Conservation (phyloP, 2,329 filamentous ascomycete species). For the Neospermospora avenae region DNA sequence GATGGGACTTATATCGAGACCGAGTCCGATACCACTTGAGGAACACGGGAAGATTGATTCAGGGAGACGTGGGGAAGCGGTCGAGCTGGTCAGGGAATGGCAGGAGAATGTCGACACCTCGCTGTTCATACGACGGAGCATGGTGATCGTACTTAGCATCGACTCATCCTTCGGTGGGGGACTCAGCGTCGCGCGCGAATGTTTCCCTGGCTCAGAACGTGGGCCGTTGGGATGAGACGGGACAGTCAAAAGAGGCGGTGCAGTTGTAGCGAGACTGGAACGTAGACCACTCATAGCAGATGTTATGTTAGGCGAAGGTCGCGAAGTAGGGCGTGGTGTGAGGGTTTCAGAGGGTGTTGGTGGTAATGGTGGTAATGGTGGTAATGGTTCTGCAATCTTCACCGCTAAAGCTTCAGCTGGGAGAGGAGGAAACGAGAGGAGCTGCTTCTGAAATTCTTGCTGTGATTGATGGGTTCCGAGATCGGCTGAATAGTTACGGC, state of each 20-base stretch:
- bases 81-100: not conserved
- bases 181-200: not conserved
- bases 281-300: conserved; percentile 12
- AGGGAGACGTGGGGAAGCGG: not conserved
- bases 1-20: not conserved
- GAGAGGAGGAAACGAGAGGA: conserved; percentile 15
- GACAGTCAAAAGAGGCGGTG: conserved; percentile 23
- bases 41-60: not conserved
- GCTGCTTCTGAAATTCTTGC: conserved; percentile 1
- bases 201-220: conserved; percentile 12
- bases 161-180: conserved; percentile 8
- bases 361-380: too few relatives aligned
- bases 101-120: conserved; percentile 17
- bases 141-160: conserved; percentile 12
- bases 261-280: conserved; percentile 9
- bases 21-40: not conserved
- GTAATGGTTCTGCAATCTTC: too few relatives aligned
- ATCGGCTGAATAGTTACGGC: conserved; percentile 17
- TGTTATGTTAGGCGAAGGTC: conserved; percentile 13
- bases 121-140: conserved; percentile 26
- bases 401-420: not conserved
- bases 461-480: conserved; percentile 4
- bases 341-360: conserved; percentile 13
- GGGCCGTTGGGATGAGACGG: conserved; percentile 22
- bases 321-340: conserved; percentile 11